phyloP scores from a whole-genome alignment of 2,329 filamentous ascomycete species.

The Chaetomiaceae sp. region DNA sequence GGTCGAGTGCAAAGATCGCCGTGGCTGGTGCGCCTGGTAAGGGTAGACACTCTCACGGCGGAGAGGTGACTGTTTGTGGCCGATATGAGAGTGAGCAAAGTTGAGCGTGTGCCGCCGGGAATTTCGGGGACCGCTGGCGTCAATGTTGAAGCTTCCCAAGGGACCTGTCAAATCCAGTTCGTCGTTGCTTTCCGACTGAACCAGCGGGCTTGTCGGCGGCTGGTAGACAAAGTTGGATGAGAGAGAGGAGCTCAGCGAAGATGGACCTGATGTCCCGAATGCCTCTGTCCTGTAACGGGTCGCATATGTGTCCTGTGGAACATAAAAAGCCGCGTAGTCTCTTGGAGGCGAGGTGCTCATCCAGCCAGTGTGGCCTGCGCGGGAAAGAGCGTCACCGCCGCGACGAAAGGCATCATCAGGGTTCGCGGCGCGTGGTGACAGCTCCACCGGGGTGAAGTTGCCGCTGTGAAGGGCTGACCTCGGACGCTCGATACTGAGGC shows the following conservation, averaged over 20 bases:
- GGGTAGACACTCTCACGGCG: slow-evolving; percentile 56
- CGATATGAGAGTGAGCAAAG: slow-evolving; percentile 43
- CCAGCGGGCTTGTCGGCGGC: slow-evolving; percentile 85
- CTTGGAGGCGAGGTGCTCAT: slow-evolving; percentile 51
- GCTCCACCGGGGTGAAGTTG: slow-evolving; percentile 51
- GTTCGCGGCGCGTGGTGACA: slow-evolving; percentile 21
- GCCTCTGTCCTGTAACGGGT: slow-evolving; percentile 31
- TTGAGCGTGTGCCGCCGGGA: slow-evolving; percentile 66
- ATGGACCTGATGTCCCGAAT: slow-evolving; percentile 40
- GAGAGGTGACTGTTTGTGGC: slow-evolving; percentile 34
- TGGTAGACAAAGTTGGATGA: slow-evolving; percentile 78
- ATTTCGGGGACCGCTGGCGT: slow-evolving; percentile 32
- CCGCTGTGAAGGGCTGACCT: slow-evolving; percentile 67
- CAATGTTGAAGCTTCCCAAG: slow-evolving; percentile 45
- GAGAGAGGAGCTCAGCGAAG: slow-evolving; percentile 64
- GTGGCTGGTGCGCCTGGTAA: slow-evolving; percentile 73
- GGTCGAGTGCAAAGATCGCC: slow-evolving; percentile 64
- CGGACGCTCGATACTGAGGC: slow-evolving; percentile 69
- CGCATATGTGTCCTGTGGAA: slow-evolving; percentile 32
- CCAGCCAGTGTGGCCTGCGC: slow-evolving; percentile 35
- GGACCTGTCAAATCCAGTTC: slow-evolving; percentile 60
- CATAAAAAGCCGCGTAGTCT: slow-evolving; percentile 42
- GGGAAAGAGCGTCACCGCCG: slow-evolving; percentile 11
- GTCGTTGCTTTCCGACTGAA: slow-evolving; percentile 80
- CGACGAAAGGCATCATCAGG: slow-evolving; percentile 15